These are phyloP conservation scores for Hygrophila difformis DNA, from an alignment of 257 asterid genomes.

Conservation along the genomic window DNA sequence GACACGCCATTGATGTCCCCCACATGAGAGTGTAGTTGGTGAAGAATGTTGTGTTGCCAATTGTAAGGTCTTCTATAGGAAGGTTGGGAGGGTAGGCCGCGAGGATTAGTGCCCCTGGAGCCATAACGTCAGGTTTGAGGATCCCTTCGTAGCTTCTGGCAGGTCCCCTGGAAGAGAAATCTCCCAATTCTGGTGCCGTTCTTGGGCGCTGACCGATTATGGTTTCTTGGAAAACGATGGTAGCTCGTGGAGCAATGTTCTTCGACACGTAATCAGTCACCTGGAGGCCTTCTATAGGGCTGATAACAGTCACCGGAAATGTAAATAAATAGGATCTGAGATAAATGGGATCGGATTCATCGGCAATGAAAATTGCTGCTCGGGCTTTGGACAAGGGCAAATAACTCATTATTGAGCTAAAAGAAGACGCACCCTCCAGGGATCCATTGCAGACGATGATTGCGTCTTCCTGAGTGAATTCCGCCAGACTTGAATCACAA, in stretches of 20 bases:
- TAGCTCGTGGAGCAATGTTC: constrained; percentile 14
- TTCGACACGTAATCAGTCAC: constrained; percentile 16
- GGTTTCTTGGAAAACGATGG: constrained; percentile 27
- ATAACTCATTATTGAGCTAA: neutral
- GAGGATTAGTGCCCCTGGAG: constrained; percentile 29
- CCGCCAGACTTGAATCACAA: neutral
- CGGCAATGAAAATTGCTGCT: constrained; percentile 23
- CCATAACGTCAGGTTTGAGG: constrained; percentile 38
- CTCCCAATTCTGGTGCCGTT: constrained; percentile 26
- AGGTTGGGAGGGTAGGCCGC: constrained; percentile 25
- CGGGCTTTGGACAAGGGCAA: constrained; percentile 7
- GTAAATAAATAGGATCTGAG: constrained; percentile 13
- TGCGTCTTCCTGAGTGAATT: too few species aligned
- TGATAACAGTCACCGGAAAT: constrained; percentile 27
- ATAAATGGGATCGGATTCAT: constrained; percentile 4
- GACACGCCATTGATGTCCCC: constrained; percentile 43
- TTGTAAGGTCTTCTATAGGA: neutral
- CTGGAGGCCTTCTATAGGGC: constrained; percentile 1
- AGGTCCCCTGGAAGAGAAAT: constrained; percentile 29
- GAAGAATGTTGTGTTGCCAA: too few species aligned
- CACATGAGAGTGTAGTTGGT: constrained; percentile 22
- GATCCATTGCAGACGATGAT: constrained; percentile 17
- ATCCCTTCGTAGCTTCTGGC: constrained; percentile 19
- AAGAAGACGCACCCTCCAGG: neutral
- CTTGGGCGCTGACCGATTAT: constrained; percentile 23